Conservation (phyloP, 2,329 filamentous ascomycete genomes). For the Monosporascus sp. region DNA sequence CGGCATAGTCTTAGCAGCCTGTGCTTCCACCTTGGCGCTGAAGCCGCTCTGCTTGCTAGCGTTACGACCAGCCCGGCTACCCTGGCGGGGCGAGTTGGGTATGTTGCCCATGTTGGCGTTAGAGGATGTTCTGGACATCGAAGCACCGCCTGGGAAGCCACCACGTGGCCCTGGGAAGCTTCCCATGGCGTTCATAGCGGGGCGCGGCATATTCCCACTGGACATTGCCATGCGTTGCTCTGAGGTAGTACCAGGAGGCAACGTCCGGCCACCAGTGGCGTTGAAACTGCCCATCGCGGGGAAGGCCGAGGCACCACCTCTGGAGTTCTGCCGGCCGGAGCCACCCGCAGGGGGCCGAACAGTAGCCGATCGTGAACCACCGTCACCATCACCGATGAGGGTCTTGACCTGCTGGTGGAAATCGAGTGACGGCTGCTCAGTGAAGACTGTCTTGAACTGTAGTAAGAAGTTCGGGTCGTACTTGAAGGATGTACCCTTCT, state of each 20-base stretch:
- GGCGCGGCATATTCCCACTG: conserved; percentile 44
- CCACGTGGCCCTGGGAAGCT: conserved; percentile 57
- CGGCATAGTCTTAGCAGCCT: conserved; percentile 83
- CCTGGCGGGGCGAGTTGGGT: conserved; percentile 66
- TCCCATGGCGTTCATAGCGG: conserved; percentile 49
- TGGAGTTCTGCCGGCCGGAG: conserved; percentile 44
- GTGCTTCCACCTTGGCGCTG: conserved; percentile 53
- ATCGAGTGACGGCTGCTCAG: conserved; percentile 90
- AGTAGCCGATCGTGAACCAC: conserved; percentile 52
- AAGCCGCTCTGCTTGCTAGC: conserved; percentile 60
- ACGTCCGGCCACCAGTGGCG: conserved; percentile 39
- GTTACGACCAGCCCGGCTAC: conserved; percentile 49
- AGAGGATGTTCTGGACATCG: conserved; percentile 63
- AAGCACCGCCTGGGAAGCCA: conserved; percentile 54
- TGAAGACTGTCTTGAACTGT: conserved; percentile 94
- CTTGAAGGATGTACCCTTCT: conserved; percentile 79
- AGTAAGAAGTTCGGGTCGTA: conserved; percentile 94
- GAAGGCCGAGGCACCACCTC: conserved; percentile 46
- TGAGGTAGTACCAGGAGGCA: conserved; percentile 73
- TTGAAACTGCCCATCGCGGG: conserved; percentile 67
- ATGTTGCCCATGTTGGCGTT: conserved; percentile 50
- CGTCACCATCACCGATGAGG: conserved; percentile 73
- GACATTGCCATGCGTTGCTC: conserved; percentile 68
- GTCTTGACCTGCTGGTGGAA: conserved; percentile 88
- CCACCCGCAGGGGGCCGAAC: conserved; percentile 51